These are phyloP conservation scores for Thermothelomyces thermophilus DNA, from an alignment of 2,329 filamentous ascomycete genomes.

Conservation along the genomic window DNA sequence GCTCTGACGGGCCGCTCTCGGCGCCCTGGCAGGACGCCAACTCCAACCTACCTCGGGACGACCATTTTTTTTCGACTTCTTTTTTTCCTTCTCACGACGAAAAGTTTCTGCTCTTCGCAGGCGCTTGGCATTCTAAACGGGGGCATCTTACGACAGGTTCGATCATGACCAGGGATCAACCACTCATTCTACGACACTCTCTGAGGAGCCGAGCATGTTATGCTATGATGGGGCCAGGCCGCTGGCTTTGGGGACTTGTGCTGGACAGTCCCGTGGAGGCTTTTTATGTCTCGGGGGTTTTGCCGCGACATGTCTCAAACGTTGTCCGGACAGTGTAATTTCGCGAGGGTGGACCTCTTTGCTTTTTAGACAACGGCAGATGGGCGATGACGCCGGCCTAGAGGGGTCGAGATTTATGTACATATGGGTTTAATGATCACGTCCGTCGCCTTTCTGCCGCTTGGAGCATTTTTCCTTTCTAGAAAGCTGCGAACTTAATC, in stretches of 20 bases:
- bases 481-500: too few species aligned
- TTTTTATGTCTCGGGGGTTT: too few species aligned
- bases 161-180: conserved; percentile 4
- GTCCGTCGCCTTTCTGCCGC: not conserved
- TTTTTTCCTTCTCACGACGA: conserved; percentile 13
- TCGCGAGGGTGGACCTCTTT: not conserved
- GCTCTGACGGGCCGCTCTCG: not conserved
- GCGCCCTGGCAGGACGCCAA: not conserved
- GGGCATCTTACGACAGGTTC: conserved; percentile 10
- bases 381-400: not conserved
- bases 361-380: not conserved
- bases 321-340: conserved; percentile 4
- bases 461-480: not conserved
- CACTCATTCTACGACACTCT: conserved; percentile 2
- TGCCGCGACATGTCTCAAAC: not conserved
- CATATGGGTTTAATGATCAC: conserved; percentile 11
- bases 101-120: conserved; percentile 9
- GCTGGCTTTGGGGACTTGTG: not conserved
- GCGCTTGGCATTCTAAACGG: conserved; percentile 7
- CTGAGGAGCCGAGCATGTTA: not conserved
- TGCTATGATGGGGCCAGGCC: not conserved
- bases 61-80: not conserved
- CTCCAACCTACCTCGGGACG: not conserved
- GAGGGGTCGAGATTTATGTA: conserved; percentile 8
- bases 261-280: not conserved